phyloP scores from a whole-genome alignment of 257 asterid species.

The Parsonsia alboflavescens region DNA sequence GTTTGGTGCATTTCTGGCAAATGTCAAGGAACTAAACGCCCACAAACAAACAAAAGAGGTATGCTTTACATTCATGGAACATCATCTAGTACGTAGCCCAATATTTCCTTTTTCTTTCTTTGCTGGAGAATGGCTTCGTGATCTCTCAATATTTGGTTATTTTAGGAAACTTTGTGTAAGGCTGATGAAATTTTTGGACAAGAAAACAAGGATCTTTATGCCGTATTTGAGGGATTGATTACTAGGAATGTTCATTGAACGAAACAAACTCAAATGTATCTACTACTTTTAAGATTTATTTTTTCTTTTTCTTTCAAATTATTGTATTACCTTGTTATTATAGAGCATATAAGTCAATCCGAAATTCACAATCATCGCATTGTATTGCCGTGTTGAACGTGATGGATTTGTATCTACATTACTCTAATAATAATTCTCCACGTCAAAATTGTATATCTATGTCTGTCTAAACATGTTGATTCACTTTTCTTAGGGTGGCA shows the following conservation, averaged over 20 bases:
- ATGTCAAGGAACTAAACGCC: conserved; percentile 88
- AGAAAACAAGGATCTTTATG: conserved; percentile 81
- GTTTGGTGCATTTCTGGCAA: conserved; percentile 85
- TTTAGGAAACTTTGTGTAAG: conserved; percentile 73
- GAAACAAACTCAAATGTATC: conserved; percentile 5
- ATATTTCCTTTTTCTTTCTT: background rate
- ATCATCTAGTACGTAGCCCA: background rate
- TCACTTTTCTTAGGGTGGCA: too few relatives aligned
- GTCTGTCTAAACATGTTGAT: too few relatives aligned
- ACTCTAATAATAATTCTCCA: too few relatives aligned
- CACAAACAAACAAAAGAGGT: conserved; percentile 96
- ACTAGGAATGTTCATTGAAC: conserved; percentile 61
- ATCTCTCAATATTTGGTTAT: conserved; percentile 1
- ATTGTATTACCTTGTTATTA: background rate
- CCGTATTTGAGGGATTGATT: conserved; percentile 75
- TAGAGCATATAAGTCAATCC: background rate
- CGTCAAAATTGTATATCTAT: too few relatives aligned
- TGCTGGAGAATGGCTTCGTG: background rate
- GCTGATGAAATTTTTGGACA: conserved; percentile 85
- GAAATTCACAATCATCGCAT: too few relatives aligned
- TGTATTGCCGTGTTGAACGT: too few relatives aligned
- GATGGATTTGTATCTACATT: too few relatives aligned
- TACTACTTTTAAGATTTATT: conserved; percentile 4
- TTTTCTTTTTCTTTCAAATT: background rate
- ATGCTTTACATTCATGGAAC: background rate